Percentiles rank a stretch among this genome's conserved stretches.
These are phyloP conservation scores for Capronia coronata DNA, from an alignment of 2,329 filamentous ascomycete species.

Conservation along the genomic window DNA sequence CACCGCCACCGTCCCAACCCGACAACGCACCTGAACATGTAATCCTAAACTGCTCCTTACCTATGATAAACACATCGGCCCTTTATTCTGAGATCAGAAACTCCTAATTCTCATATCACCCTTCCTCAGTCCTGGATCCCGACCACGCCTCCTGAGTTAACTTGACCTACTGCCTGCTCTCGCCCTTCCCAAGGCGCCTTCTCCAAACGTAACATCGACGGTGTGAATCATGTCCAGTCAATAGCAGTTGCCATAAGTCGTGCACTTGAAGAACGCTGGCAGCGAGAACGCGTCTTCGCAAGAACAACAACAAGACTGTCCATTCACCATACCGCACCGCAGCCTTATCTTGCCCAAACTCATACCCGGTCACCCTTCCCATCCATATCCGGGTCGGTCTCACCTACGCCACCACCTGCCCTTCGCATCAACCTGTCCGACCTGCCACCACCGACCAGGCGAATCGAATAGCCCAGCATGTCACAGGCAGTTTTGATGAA, in stretches of 20 bases:
- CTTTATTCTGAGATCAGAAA: not conserved
- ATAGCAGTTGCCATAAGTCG: not conserved
- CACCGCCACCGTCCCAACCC: not conserved
- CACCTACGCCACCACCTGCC: slow-evolving; percentile 1
- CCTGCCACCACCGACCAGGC: not conserved
- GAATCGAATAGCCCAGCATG: slow-evolving; percentile 32
- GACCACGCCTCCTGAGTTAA: not conserved
- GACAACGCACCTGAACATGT: not conserved
- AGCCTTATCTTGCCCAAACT: not conserved
- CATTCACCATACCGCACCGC: not conserved
- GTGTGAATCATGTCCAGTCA: slow-evolving; percentile 1
- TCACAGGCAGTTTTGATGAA: slow-evolving; percentile 82
- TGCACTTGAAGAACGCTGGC: not conserved
- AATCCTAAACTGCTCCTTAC: not conserved
- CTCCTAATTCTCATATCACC: not conserved
- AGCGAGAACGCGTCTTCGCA: no score
- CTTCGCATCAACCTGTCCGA: not conserved
- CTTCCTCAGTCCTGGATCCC: not conserved
- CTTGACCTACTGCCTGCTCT: not conserved
- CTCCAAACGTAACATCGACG: not conserved
- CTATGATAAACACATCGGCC: not conserved
- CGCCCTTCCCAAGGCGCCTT: not conserved
- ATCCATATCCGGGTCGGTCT: not conserved
- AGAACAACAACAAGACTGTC: not conserved
- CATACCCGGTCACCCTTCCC: not conserved